A percentile compares a stretch with the other conserved stretches of the same genome.
Evolutionary conservation across 176 grass and related monocot genomes (phyloP).

Genomic region (Coix lacrymajobi): DNA sequence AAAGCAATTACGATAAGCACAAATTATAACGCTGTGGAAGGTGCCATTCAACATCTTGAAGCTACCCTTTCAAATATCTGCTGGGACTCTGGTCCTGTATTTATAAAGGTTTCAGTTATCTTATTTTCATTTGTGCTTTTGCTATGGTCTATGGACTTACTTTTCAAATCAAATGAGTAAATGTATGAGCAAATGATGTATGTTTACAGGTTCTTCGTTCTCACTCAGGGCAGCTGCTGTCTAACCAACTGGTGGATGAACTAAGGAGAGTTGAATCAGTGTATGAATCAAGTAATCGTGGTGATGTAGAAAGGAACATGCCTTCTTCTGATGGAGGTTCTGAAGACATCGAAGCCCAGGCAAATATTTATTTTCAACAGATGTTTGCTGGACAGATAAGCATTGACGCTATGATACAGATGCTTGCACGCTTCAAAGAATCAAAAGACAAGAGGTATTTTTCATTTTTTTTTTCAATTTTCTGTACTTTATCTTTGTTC

Average conservation of each 20-base stretch:
- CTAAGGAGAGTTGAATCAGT: slow-evolving; percentile 57
- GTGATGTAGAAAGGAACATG: slow-evolving; percentile 32
- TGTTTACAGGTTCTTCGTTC: slow-evolving; percentile 64
- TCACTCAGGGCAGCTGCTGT: slow-evolving; percentile 56
- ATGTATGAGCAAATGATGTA: slow-evolving; percentile 14
- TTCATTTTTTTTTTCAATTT: neutral
- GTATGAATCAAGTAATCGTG: slow-evolving; percentile 46
- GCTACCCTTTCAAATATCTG: slow-evolving; percentile 39
- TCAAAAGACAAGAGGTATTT: slow-evolving; percentile 73
- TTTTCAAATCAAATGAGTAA: slow-evolving; percentile 15
- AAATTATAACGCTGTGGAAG: slow-evolving; percentile 32
- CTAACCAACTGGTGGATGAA: slow-evolving; percentile 69
- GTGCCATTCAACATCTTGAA: slow-evolving; percentile 37
- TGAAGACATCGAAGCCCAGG: slow-evolving; percentile 65
- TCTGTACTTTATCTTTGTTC: neutral
- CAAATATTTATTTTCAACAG: slow-evolving; percentile 83
- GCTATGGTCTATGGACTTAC: neutral
- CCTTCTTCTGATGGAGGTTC: slow-evolving; percentile 46
- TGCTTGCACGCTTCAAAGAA: slow-evolving; percentile 89
- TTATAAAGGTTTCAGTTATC: slow-evolving; percentile 61
- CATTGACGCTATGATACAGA: slow-evolving; percentile 87
- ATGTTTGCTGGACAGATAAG: slow-evolving; percentile 87
- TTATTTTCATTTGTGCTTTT: slow-evolving; percentile 22
- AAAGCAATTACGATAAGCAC: slow-evolving; percentile 56
- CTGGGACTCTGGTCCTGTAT: slow-evolving; percentile 56